phyloP scores from a whole-genome alignment of 208 protist species.

The Wallacemonas collosoma region DNA sequence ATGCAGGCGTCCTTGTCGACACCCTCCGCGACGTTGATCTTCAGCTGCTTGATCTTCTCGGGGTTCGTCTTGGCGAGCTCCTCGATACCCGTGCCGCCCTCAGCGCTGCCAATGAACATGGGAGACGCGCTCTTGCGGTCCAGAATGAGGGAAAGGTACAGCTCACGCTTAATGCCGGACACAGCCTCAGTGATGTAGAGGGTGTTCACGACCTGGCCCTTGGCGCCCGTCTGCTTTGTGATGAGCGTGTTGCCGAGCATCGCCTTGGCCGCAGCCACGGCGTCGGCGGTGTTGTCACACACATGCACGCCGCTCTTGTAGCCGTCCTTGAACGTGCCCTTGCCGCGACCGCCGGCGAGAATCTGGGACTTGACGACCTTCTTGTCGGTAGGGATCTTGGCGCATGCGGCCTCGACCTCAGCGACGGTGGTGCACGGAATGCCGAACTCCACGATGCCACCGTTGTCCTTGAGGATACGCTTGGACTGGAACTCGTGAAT shows the following conservation, averaged over 20 bases:
- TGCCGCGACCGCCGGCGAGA: constrained; percentile 98
- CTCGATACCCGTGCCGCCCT: constrained; percentile 99
- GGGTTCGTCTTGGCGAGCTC: constrained; percentile 95
- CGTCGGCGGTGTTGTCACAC: constrained; percentile 82
- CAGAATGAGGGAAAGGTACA: constrained; percentile 99
- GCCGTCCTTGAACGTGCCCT: constrained; percentile 97
- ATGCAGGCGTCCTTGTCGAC: constrained; percentile 85
- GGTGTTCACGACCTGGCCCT: constrained; percentile 92
- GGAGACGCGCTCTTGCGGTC: constrained; percentile 93
- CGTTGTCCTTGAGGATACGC: constrained; percentile 87
- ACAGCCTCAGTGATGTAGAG: constrained; percentile 93
- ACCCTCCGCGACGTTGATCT: constrained; percentile 94
- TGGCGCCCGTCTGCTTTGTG: constrained; percentile 98
- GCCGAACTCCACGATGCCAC: constrained; percentile 91
- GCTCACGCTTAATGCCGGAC: constrained; percentile 93
- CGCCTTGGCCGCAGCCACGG: constrained; percentile 83
- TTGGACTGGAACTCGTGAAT: constrained; percentile 95
- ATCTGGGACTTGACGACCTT: constrained; percentile 99
- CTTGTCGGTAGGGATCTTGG: constrained; percentile 89
- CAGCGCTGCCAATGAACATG: constrained; percentile 93
- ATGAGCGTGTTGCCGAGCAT: constrained; percentile 99
- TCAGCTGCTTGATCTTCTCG: constrained; percentile 95
- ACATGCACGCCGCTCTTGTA: constrained; percentile 95
- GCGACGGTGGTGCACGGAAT: constrained; percentile 83
- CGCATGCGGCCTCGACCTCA: constrained; percentile 88